A percentile compares a stretch with the other conserved stretches of the same genome.
These are phyloP conservation scores for Terfezia claveryi DNA, from an alignment of 495 filamentous ascomycete species.

Conservation along the genomic window DNA sequence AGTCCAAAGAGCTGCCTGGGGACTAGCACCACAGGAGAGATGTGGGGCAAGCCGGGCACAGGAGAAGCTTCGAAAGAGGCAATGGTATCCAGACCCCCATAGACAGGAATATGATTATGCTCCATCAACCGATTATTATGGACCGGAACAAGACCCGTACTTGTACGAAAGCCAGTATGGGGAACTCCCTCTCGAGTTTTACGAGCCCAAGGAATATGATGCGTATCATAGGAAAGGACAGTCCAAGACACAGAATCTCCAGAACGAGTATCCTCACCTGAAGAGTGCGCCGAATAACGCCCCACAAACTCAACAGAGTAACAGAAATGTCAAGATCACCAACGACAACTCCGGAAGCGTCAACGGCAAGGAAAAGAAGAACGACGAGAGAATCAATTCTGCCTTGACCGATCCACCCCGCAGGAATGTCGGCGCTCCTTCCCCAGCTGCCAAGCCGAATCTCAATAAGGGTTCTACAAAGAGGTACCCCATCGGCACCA, in stretches of 20 bases:
- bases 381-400: background rate
- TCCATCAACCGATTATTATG: background rate
- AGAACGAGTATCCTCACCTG: too few species aligned
- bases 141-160: background rate
- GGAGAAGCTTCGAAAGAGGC: background rate
- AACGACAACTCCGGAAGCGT: background rate
- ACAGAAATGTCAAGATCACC: background rate
- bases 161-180: background rate
- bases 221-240: too few species aligned
- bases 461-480: background rate
- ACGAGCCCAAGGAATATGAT: too few species aligned
- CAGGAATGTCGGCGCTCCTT: background rate
- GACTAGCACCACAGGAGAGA: background rate
- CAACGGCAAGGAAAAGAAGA: background rate
- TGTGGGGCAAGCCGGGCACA: background rate
- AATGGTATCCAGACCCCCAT: background rate
- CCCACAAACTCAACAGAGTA: too few species aligned
- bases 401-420: background rate
- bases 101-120: background rate
- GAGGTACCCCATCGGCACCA: background rate
- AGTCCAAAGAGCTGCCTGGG: background rate
- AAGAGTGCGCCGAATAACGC: too few species aligned
- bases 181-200: too few species aligned
- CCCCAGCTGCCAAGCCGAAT: background rate
- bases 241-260: too few species aligned